Percentiles rank a stretch among this genome's conserved stretches.
Evolutionary conservation across 352 stramenopile genomes (phyloP).

Genomic region (Phytophthora palmivora): DNA sequence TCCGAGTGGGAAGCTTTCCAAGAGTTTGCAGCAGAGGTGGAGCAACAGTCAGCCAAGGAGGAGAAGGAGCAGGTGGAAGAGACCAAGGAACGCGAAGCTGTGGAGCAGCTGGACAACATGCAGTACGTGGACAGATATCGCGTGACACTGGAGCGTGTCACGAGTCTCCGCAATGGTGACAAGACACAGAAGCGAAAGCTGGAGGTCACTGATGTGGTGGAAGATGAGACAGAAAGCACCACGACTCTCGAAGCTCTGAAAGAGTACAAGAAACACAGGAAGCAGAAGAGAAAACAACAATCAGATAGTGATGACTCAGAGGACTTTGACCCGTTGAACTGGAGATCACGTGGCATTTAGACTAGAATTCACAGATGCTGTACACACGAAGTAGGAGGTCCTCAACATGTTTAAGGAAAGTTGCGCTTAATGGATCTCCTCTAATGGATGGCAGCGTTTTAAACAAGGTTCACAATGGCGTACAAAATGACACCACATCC

Average conservation of each 20-base stretch:
- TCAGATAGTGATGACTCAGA: slow-evolving; percentile 36
- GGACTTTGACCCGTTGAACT: slow-evolving; percentile 54
- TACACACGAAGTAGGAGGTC: slow-evolving; percentile 1
- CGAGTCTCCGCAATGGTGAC: slow-evolving; percentile 22
- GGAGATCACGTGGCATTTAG: slow-evolving; percentile 51
- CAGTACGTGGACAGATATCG: slow-evolving; percentile 72
- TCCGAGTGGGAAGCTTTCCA: slow-evolving; percentile 72
- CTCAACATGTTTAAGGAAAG: slow-evolving; percentile 32
- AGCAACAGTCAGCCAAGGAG: slow-evolving; percentile 50
- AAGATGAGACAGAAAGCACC: slow-evolving; percentile 14
- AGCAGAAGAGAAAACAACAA: slow-evolving; percentile 9
- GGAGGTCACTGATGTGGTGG: slow-evolving; percentile 6
- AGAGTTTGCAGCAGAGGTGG: slow-evolving; percentile 63
- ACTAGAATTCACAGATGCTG: background rate
- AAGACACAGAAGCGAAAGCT: slow-evolving; percentile 31
- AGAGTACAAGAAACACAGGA: slow-evolving; percentile 44
- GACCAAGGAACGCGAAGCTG: slow-evolving; percentile 48
- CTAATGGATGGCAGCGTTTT: slow-evolving; percentile 23
- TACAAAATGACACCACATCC: slow-evolving; percentile 78
- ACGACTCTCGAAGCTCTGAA: slow-evolving; percentile 22
- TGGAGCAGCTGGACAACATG: slow-evolving; percentile 74
- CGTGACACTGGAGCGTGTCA: slow-evolving; percentile 50
- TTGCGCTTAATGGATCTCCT: slow-evolving; percentile 22
- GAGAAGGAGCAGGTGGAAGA: slow-evolving; percentile 46
- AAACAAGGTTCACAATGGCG: slow-evolving; percentile 50